phyloP scores from a whole-genome alignment of 2,329 filamentous ascomycete genomes.

The Venturia nashicola region DNA sequence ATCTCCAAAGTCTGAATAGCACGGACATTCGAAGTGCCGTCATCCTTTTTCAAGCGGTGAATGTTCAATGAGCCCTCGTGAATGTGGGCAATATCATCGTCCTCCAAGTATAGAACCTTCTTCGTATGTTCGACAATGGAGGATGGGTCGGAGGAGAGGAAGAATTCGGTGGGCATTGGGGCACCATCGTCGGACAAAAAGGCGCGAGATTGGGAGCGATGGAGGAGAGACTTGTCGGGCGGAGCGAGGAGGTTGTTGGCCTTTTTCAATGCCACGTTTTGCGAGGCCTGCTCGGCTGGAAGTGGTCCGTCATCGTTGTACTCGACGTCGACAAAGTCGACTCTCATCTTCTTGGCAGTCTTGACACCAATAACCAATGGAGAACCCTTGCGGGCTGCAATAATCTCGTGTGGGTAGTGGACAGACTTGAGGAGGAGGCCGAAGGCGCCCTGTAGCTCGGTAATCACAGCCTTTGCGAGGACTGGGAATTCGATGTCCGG shows the following conservation, averaged over 20 bases:
- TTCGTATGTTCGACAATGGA: conserved; percentile 99
- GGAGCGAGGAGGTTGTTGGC: conserved; percentile 54
- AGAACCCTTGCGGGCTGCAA: conserved; percentile 96
- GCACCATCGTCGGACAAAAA: conserved; percentile 98
- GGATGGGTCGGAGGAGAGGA: conserved; percentile 95
- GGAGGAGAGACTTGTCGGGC: conserved; percentile 93
- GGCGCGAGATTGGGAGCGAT: conserved; percentile 94
- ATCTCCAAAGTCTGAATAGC: conserved; percentile 98
- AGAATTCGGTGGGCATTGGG: conserved; percentile 97
- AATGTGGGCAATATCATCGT: conserved; percentile 98
- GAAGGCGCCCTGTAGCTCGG: conserved; percentile 95
- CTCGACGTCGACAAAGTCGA: conserved; percentile 98
- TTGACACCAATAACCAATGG: conserved; percentile 94
- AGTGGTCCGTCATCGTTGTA: conserved; percentile 83
- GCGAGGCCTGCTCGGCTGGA: conserved; percentile 84
- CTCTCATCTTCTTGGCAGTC: conserved; percentile 98
- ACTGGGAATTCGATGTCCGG: conserved; percentile 92
- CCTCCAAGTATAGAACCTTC: conserved; percentile 99
- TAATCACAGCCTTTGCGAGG: conserved; percentile 93
- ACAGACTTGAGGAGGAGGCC: conserved; percentile 96
- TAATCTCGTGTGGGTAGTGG: conserved; percentile 95
- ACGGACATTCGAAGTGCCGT: conserved; percentile 92
- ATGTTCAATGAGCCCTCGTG: conserved; percentile 99
- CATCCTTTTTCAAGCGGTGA: conserved; percentile 92
- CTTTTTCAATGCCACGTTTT: conserved; percentile 96